A percentile compares a stretch with the other conserved stretches of the same genome.
Evolutionary conservation across 345 rosid genomes (phyloP).

Genomic region (Passiflora organensis): DNA sequence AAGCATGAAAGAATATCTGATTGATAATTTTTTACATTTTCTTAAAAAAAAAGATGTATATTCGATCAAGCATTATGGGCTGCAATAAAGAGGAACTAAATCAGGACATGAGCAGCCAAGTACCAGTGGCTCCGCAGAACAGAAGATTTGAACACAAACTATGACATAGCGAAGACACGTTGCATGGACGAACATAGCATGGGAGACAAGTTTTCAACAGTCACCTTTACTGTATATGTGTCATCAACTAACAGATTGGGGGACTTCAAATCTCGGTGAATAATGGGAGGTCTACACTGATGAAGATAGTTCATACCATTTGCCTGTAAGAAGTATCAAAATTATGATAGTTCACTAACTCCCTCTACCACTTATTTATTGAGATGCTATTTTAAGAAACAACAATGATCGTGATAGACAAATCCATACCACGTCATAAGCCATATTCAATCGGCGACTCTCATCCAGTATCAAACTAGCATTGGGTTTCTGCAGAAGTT

Average conservation of each 20-base stretch:
- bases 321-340: slow-evolving; percentile 16
- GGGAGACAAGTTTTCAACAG: background rate
- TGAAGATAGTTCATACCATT: slow-evolving; percentile 32
- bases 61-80: too few species aligned
- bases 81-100: too few species aligned
- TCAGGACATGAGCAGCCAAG: too few species aligned
- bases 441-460: slow-evolving; percentile 22
- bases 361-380: slow-evolving; percentile 1
- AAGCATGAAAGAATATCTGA: too few species aligned
- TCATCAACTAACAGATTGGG: slow-evolving; percentile 19
- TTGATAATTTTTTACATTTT: too few species aligned
- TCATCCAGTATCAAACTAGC: slow-evolving; percentile 15
- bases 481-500: slow-evolving; percentile 17
- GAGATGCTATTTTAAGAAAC: slow-evolving; percentile 1
- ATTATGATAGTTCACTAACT: background rate
- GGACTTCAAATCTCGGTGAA: slow-evolving; percentile 27
- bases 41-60: too few species aligned
- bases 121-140: background rate
- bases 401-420: slow-evolving; percentile 1
- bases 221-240: slow-evolving; percentile 22
- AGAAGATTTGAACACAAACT: background rate
- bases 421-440: slow-evolving; percentile 22
- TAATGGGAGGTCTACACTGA: slow-evolving; percentile 29
- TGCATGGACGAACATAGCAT: too few species aligned
- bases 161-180: too few species aligned